Percentiles rank a stretch among this genome's conserved stretches.
Conservation (phyloP, 768 basidiomycete genomes). For the Pisolithus tinctorius region DNA sequence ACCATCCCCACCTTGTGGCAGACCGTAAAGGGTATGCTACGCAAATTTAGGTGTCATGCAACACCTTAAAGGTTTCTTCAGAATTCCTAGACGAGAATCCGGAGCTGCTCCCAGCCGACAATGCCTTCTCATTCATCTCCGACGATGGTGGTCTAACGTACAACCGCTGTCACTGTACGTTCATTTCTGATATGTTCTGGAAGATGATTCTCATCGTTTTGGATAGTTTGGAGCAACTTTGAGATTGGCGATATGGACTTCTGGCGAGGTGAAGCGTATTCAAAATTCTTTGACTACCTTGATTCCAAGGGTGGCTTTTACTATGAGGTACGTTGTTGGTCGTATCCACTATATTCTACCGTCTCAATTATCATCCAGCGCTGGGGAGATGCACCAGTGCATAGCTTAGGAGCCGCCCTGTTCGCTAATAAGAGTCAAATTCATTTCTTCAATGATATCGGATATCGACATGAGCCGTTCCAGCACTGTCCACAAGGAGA, state of each 20-base stretch:
- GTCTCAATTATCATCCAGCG: slow-evolving; percentile 32
- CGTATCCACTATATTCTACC: background rate
- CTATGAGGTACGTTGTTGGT: slow-evolving; percentile 59
- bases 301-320: slow-evolving; percentile 86
- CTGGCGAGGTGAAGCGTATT: slow-evolving; percentile 81
- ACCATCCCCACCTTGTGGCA: slow-evolving; percentile 83
- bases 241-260: slow-evolving; percentile 88
- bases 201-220: slow-evolving; percentile 22
- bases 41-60: background rate
- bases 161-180: slow-evolving; percentile 73
- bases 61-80: slow-evolving; percentile 20
- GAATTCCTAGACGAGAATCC: slow-evolving; percentile 65
- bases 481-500: slow-evolving; percentile 65
- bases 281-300: slow-evolving; percentile 74
- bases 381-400: slow-evolving; percentile 87
- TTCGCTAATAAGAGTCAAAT: slow-evolving; percentile 70
- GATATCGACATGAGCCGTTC: slow-evolving; percentile 76
- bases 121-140: slow-evolving; percentile 70
- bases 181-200: slow-evolving; percentile 3
- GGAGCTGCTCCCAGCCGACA: slow-evolving; percentile 51
- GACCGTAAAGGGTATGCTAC: slow-evolving; percentile 51
- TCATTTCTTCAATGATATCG: slow-evolving; percentile 82
- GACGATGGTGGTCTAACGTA: slow-evolving; percentile 62
- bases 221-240: slow-evolving; percentile 63
- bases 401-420: slow-evolving; percentile 74